These are phyloP conservation scores for Cladosporium sp. DNA, from an alignment of 2,329 filamentous ascomycete genomes.

Conservation along the genomic window DNA sequence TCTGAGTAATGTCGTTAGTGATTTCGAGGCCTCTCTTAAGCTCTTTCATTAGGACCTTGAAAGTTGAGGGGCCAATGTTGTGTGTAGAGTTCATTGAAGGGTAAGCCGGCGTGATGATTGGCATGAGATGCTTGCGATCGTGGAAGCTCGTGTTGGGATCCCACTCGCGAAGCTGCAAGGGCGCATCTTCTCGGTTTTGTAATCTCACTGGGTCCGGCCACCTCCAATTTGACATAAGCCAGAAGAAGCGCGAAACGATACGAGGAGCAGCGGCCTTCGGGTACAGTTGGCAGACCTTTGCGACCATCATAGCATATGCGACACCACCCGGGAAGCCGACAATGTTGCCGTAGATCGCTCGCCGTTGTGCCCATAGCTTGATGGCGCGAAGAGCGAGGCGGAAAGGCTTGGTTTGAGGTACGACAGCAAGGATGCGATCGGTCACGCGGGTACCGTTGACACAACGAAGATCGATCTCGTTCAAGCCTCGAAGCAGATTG, in stretches of 20 bases:
- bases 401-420: slow-evolving; percentile 87
- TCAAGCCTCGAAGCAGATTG: slow-evolving; percentile 75
- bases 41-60: slow-evolving; percentile 77
- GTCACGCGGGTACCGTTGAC: slow-evolving; percentile 94
- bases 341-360: slow-evolving; percentile 92
- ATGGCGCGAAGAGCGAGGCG: slow-evolving; percentile 83
- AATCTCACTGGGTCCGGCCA: slow-evolving; percentile 94
- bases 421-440: slow-evolving; percentile 81
- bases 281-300: slow-evolving; percentile 91
- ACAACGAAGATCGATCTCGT: slow-evolving; percentile 81
- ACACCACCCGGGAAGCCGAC: slow-evolving; percentile 96
- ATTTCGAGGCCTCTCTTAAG: slow-evolving; percentile 73
- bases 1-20: slow-evolving; percentile 68
- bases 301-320: slow-evolving; percentile 96
- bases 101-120: slow-evolving; percentile 95
- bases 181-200: slow-evolving; percentile 79
- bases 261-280: slow-evolving; percentile 85
- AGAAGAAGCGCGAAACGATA: slow-evolving; percentile 90
- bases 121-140: slow-evolving; percentile 89
- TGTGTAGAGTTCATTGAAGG: slow-evolving; percentile 97
- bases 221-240: slow-evolving; percentile 82
- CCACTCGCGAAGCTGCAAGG: slow-evolving; percentile 82
- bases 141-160: slow-evolving; percentile 82
- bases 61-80: slow-evolving; percentile 84
- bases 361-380: slow-evolving; percentile 91